phyloP scores from a whole-genome alignment of 2,329 filamentous ascomycete species.

The Epichloe hybrida region DNA sequence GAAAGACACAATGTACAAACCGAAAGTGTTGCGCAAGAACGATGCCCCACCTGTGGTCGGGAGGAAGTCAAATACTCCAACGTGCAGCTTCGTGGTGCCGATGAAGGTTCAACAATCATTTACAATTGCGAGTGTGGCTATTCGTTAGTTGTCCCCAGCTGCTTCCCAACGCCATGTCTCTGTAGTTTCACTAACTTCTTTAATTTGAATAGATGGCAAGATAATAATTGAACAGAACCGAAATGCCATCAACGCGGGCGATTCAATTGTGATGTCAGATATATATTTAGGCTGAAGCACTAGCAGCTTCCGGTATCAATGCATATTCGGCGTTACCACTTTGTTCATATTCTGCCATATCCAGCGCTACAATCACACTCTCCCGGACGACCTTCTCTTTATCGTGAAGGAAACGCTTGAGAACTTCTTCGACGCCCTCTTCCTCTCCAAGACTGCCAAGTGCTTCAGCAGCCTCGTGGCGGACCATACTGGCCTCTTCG shows the following conservation, averaged over 20 bases:
- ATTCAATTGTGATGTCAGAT: constrained; percentile 1
- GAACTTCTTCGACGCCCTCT: constrained; percentile 74
- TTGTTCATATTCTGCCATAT: constrained; percentile 97
- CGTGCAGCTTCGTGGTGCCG: constrained; percentile 77
- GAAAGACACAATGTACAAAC: constrained; percentile 65
- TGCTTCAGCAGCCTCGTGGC: constrained; percentile 93
- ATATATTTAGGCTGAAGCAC: constrained; percentile 23
- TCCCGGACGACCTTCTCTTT: constrained; percentile 88
- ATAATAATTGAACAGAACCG: constrained; percentile 42
- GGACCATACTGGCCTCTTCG: constrained; percentile 86
- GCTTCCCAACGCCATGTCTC: constrained; percentile 3
- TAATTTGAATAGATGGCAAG: constrained; percentile 30
- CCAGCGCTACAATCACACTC: constrained; percentile 85
- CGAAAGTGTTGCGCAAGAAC: constrained; percentile 52
- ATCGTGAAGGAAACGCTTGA: constrained; percentile 77
- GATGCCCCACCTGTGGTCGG: constrained; percentile 68
- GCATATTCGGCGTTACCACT: constrained; percentile 84
- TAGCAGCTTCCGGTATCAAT: constrained; percentile 56
- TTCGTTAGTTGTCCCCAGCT: constrained; percentile 42
- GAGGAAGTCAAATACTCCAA: constrained; percentile 76
- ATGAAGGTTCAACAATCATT: constrained; percentile 89
- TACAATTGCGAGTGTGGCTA: constrained; percentile 79
- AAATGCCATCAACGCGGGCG: constrained; percentile 2
- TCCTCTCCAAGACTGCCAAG: constrained; percentile 89
- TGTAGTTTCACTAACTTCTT: not conserved